Evolutionary conservation across 495 filamentous ascomycete genomes (phyloP).

Genomic region (Annulohypoxylon bovei): DNA sequence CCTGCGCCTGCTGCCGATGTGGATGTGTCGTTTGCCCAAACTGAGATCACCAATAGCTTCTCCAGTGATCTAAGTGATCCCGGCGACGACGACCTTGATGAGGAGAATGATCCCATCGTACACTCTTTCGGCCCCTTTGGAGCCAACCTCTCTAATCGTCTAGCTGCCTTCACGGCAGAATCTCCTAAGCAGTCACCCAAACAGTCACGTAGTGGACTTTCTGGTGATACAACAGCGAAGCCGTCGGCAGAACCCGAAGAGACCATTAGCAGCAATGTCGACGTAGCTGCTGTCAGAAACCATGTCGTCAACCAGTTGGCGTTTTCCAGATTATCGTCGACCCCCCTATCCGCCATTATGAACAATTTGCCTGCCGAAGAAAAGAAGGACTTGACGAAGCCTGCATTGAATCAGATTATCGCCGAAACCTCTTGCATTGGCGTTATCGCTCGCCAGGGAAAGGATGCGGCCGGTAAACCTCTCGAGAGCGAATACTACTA

Average conservation of each 20-base stretch:
- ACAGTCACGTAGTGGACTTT: slow-evolving; percentile 48
- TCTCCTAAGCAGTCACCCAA: slow-evolving; percentile 63
- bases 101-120: slow-evolving; percentile 92
- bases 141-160: slow-evolving; percentile 78
- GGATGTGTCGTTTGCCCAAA: slow-evolving; percentile 46
- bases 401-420: slow-evolving; percentile 74
- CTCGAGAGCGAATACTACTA: slow-evolving; percentile 98
- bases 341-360: slow-evolving; percentile 86
- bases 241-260: slow-evolving; percentile 42
- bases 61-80: slow-evolving; percentile 71
- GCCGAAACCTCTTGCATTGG: slow-evolving; percentile 80
- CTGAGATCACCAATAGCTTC: slow-evolving; percentile 55
- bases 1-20: slow-evolving; percentile 30
- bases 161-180: slow-evolving; percentile 75
- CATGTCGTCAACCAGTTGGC: slow-evolving; percentile 95
- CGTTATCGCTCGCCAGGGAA: slow-evolving; percentile 87
- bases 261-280: slow-evolving; percentile 28
- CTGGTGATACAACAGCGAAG: slow-evolving; percentile 41
- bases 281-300: slow-evolving; percentile 64
- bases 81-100: slow-evolving; percentile 81
- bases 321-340: slow-evolving; percentile 94
- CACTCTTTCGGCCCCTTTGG: slow-evolving; percentile 91
- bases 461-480: slow-evolving; percentile 93
- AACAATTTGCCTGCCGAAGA: slow-evolving; percentile 79
- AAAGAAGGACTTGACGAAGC: slow-evolving; percentile 63